Evolutionary conservation across 176 grass and related monocot genomes (phyloP), one percentile per base, ranked within the genome.

Genomic region (Oryza longistaminata): DNA sequence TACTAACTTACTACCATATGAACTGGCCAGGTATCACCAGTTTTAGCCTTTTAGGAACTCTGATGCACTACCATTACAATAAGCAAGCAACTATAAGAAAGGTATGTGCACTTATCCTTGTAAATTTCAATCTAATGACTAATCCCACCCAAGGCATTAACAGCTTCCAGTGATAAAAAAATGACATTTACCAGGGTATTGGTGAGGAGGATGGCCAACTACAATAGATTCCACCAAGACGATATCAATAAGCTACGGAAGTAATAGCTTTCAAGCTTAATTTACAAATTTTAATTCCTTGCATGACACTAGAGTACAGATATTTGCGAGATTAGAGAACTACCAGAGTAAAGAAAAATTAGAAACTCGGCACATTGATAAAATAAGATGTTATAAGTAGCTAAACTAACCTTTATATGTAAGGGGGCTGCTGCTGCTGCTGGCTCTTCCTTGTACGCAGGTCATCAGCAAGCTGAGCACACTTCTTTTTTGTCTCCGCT

Each of bases 401-500:
- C 8, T 13, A 82, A 81, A 90, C 53, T 86, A 77, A 86, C 83
- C 88, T 83, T 90, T 33, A 86, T 34, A 72, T 78, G 61, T 83
- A 68, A 82, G 21, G 82, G 22, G 74, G 60, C 66, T 76, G 70
- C 58, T 80, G 82, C 65, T 21, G 55, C 0, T 21, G 55, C 7
- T 81, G 83, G 4, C 70, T 87, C 80, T 70, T 85, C 49, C 55
- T 64, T 37, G 65, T 3, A 77, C 89, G 46, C 29, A 98, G 64
- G 21, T 92, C 81, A 35, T 87, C 85, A 70, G 85, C 68, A 81
- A 90, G 84, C 80, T 90, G 77, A 78, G 74, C 49, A 48, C 85
- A 93, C 78, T 87, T 95, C 52, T 17, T 88, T 92, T 86, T 98
- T 27, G 64, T 90, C 83, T 98, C 93, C 77, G 88, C 93, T 67